A percentile compares a stretch with the other conserved stretches of the same genome.
phyloP scores from a whole-genome alignment of 371 early-diverging fungal species.

The Circinella minor region DNA sequence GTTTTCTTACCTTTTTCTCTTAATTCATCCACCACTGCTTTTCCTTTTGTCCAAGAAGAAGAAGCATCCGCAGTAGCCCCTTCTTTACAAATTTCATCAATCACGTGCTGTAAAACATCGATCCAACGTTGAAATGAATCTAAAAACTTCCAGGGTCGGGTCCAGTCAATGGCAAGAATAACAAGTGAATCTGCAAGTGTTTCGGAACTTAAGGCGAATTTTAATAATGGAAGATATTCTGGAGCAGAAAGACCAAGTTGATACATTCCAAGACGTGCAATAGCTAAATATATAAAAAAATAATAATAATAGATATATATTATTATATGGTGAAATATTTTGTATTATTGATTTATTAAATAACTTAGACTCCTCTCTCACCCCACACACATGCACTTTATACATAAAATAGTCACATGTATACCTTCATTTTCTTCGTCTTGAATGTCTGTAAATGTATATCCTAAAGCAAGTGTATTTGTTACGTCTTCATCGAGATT shows the following conservation, averaged over 20 bases:
- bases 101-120: constrained; percentile 67
- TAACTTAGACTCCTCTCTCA: no score
- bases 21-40: constrained; percentile 74
- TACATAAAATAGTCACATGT: not conserved
- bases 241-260: constrained; percentile 79
- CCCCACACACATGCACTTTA: not conserved
- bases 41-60: constrained; percentile 63
- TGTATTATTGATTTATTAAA: no score
- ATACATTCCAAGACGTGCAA: constrained; percentile 87
- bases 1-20: constrained; percentile 69
- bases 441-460: constrained; percentile 81
- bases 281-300: no score
- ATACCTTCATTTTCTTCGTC: constrained; percentile 86
- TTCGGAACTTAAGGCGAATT: constrained; percentile 74
- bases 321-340: not conserved
- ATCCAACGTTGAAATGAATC: constrained; percentile 85
- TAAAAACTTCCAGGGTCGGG: constrained; percentile 88
- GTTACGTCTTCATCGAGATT: constrained; percentile 66
- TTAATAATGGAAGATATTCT: constrained; percentile 75
- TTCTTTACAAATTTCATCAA: constrained; percentile 66
- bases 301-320: not conserved
- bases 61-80: constrained; percentile 47
- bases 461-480: constrained; percentile 82
- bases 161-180: constrained; percentile 90
- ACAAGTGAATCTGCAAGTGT: constrained; percentile 72